These are phyloP conservation scores for Chimonanthus praecox DNA, from an alignment of 164 flowering plant species.

Conservation along the genomic window DNA sequence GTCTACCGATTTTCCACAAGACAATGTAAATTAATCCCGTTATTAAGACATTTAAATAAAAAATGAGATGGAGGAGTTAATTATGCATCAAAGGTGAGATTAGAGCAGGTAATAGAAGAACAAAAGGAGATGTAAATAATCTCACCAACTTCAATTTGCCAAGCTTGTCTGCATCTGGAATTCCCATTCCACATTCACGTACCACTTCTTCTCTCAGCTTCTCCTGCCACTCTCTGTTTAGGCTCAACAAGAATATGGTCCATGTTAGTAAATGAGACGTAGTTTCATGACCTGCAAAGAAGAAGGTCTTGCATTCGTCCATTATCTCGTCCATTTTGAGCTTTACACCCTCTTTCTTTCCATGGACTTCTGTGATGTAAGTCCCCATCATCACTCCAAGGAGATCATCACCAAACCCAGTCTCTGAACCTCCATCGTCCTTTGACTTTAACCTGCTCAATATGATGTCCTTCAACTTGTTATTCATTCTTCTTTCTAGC, in stretches of 20 bases:
- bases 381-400: slow-evolving; percentile 25
- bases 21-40: too few relatives aligned
- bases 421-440: background rate
- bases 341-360: background rate
- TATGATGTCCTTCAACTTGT: slow-evolving; percentile 15
- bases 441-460: slow-evolving; percentile 12
- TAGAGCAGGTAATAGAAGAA: too few relatives aligned
- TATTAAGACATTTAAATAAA: too few relatives aligned
- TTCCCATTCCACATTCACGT: slow-evolving; percentile 20
- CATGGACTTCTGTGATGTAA: background rate
- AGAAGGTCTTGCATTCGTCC: slow-evolving; percentile 41
- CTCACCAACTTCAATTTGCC: slow-evolving; percentile 26
- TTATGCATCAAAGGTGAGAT: too few relatives aligned
- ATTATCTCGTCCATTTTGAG: slow-evolving; percentile 26
- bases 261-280: slow-evolving; percentile 34
- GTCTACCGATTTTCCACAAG: too few relatives aligned
- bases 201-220: slow-evolving; percentile 28
- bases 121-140: too few relatives aligned
- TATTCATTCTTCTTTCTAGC: slow-evolving; percentile 19
- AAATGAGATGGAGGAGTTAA: too few relatives aligned
- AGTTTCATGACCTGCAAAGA: slow-evolving; percentile 37
- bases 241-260: slow-evolving; percentile 28
- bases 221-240: slow-evolving; percentile 33
- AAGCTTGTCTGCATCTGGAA: slow-evolving; percentile 24
- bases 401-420: slow-evolving; percentile 21